Percentiles rank a stretch among this genome's conserved stretches.
phyloP scores from a whole-genome alignment of 805 yeast species.

The Saturnispora zaruensis region DNA sequence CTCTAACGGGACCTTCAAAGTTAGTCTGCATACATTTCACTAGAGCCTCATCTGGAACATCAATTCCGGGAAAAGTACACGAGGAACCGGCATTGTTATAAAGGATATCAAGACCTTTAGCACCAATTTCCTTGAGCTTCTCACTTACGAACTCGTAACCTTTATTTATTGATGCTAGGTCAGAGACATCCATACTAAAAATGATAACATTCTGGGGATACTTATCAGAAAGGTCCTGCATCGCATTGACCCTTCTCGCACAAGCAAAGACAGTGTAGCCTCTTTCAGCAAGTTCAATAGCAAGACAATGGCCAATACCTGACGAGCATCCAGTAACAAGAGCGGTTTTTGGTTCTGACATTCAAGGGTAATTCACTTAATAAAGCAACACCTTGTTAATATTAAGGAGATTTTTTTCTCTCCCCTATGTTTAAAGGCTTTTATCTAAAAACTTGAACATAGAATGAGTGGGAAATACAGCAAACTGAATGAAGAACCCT shows the following conservation, averaged over 20 bases:
- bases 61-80: slow-evolving; percentile 63
- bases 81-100: slow-evolving; percentile 59
- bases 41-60: slow-evolving; percentile 43
- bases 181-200: slow-evolving; percentile 50
- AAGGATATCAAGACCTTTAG: slow-evolving; percentile 42
- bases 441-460: background rate
- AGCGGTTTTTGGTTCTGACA: slow-evolving; percentile 26
- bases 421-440: background rate
- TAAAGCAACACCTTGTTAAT: background rate
- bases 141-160: slow-evolving; percentile 35
- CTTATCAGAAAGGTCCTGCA: slow-evolving; percentile 40
- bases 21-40: slow-evolving; percentile 53
- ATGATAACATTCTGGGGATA: slow-evolving; percentile 35
- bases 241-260: slow-evolving; percentile 57
- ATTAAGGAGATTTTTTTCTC: background rate
- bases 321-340: slow-evolving; percentile 53
- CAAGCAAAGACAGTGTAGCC: slow-evolving; percentile 59
- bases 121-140: slow-evolving; percentile 14
- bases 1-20: slow-evolving; percentile 59
- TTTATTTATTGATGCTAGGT: slow-evolving; percentile 36
- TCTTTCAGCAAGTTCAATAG: slow-evolving; percentile 35
- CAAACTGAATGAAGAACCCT: background rate
- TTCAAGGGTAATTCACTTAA: background rate
- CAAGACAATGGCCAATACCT: slow-evolving; percentile 47
- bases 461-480: background rate